Evolutionary conservation across 805 yeast genomes (phyloP).

Genomic region (Komagataella ulmi): DNA sequence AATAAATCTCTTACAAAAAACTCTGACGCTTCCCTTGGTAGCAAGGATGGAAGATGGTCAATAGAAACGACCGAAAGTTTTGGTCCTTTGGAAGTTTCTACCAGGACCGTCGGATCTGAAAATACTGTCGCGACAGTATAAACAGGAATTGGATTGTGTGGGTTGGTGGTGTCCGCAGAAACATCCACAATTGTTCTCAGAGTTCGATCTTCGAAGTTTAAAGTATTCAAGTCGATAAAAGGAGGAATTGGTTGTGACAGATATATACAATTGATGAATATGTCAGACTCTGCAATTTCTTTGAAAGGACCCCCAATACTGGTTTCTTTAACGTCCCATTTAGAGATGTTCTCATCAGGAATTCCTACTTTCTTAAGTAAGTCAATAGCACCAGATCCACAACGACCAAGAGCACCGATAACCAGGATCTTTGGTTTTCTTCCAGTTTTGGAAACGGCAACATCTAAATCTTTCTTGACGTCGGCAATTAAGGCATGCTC

Average conservation of each 20-base stretch:
- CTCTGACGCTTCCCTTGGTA: constrained; percentile 97
- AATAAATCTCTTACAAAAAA: constrained; percentile 75
- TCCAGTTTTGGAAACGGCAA: constrained; percentile 44
- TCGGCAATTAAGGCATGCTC: constrained; percentile 65
- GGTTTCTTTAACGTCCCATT: constrained; percentile 98
- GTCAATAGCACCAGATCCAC: constrained; percentile 95
- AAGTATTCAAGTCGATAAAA: constrained; percentile 56
- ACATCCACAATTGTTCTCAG: constrained; percentile 93
- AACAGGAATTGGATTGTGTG: constrained; percentile 95
- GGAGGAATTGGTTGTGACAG: constrained; percentile 90
- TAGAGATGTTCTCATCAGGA: constrained; percentile 68
- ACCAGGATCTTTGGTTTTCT: constrained; percentile 68
- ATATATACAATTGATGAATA: constrained; percentile 94
- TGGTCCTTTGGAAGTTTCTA: constrained; percentile 69
- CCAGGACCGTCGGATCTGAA: constrained; percentile 80
- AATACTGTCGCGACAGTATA: constrained; percentile 85
- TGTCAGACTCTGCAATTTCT: constrained; percentile 80
- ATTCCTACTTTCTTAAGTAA: constrained; percentile 73
- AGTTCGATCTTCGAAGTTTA: constrained; percentile 58
- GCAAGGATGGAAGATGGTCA: constrained; percentile 89
- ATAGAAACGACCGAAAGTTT: constrained; percentile 85
- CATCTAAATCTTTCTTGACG: constrained; percentile 43
- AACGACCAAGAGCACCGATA: constrained; percentile 97
- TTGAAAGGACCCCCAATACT: constrained; percentile 93
- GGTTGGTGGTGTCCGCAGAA: constrained; percentile 97